These are phyloP conservation scores for Filobasidium uniguttulatum DNA, from an alignment of 1,284 basidiomycete genomes.

Conservation along the genomic window DNA sequence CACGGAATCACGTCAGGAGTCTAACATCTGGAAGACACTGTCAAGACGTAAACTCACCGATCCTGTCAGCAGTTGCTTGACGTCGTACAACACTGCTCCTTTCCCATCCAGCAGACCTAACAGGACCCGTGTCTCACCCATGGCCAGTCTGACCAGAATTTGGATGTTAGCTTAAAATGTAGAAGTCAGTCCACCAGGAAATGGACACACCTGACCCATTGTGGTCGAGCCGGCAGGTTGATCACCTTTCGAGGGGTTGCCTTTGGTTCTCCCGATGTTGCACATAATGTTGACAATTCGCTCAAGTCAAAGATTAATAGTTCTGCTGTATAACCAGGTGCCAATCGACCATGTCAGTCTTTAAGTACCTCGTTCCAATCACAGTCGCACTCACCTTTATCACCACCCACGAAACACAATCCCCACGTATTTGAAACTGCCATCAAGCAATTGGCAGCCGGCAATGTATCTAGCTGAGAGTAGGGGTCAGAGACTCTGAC, in stretches of 20 bases:
- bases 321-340: conserved; percentile 17
- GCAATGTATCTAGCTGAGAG: conserved; percentile 25
- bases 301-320: conserved; percentile 27
- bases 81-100: conserved; percentile 22
- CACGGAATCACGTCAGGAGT: neutral
- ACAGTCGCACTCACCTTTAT: conserved; percentile 26
- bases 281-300: conserved; percentile 23
- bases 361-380: too few species aligned
- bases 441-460: conserved; percentile 33
- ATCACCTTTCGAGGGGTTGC: conserved; percentile 18
- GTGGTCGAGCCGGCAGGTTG: conserved; percentile 24
- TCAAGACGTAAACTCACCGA: conserved; percentile 20
- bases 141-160: conserved; percentile 23
- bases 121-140: conserved; percentile 27
- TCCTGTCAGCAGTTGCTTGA: conserved; percentile 25
- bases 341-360: neutral
- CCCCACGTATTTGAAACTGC: conserved; percentile 33
- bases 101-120: conserved; percentile 23
- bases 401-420: conserved; percentile 34
- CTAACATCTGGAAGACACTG: neutral
- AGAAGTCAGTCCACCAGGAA: neutral
- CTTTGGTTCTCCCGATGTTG: conserved; percentile 22
- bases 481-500: conserved; percentile 30
- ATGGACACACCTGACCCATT: conserved; percentile 30
- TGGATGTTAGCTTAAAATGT: neutral